These are phyloP conservation scores for Meripilus lineatus DNA, from an alignment of 1,284 basidiomycete genomes.

Conservation along the genomic window DNA sequence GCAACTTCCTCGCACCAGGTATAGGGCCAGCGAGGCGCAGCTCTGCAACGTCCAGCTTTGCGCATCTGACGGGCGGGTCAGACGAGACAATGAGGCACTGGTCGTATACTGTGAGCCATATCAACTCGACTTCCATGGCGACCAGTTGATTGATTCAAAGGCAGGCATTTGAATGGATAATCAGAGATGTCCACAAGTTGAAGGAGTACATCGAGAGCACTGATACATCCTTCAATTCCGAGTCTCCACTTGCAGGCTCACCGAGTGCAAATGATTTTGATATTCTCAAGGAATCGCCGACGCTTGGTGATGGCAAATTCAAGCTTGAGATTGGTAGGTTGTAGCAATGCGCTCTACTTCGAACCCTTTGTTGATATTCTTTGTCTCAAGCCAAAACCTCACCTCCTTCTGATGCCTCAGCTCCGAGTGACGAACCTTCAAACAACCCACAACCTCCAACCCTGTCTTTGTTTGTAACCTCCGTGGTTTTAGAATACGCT, in stretches of 20 bases:
- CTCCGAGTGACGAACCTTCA: constrained; percentile 16
- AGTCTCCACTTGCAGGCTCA: constrained; percentile 4
- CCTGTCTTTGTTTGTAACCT: constrained; percentile 64
- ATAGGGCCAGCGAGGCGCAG: constrained; percentile 14
- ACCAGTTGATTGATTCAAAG: background rate
- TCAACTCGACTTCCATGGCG: constrained; percentile 1
- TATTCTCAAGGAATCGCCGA: constrained; percentile 56
- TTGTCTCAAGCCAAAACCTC: constrained; percentile 15
- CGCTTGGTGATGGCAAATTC: constrained; percentile 68
- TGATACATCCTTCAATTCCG: constrained; percentile 5
- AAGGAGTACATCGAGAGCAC: constrained; percentile 43
- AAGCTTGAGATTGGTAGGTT: constrained; percentile 61
- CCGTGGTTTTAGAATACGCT: constrained; percentile 55
- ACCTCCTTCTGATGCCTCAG: constrained; percentile 10
- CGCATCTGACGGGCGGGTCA: constrained; percentile 10
- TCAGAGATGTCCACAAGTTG: constrained; percentile 52
- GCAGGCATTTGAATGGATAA: constrained; percentile 64
- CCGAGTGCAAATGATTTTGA: constrained; percentile 43
- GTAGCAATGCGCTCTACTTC: background rate
- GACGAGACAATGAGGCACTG: constrained; percentile 52
- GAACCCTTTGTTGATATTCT: background rate
- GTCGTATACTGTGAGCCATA: constrained; percentile 48
- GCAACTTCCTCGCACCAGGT: constrained; percentile 19
- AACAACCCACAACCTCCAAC: constrained; percentile 26
- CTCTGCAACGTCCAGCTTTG: constrained; percentile 11